These are phyloP conservation scores for Babesia divergens DNA, from an alignment of 169 alveolate species.

Conservation along the genomic window DNA sequence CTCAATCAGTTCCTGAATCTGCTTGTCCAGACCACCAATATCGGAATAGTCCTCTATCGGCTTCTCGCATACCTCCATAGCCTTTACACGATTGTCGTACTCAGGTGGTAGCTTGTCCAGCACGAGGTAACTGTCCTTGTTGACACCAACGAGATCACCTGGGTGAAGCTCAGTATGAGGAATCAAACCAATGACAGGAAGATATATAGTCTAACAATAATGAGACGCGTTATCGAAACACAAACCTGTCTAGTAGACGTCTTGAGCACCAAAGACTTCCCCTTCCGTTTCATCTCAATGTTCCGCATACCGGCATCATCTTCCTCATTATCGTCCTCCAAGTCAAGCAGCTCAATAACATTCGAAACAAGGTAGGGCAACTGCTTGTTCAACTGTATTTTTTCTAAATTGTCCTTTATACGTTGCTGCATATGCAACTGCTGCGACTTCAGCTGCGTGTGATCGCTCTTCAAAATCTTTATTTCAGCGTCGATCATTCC, in stretches of 20 bases:
- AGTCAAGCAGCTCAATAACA: slow-evolving; percentile 89
- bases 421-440: slow-evolving; percentile 81
- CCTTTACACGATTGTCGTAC: slow-evolving; percentile 98
- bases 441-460: slow-evolving; percentile 85
- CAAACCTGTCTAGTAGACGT: slow-evolving; percentile 87
- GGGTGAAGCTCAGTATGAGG: slow-evolving; percentile 89
- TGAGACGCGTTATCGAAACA: not conserved
- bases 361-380: slow-evolving; percentile 99
- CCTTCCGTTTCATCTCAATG: slow-evolving; percentile 69
- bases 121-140: slow-evolving; percentile 96
- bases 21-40: slow-evolving; percentile 98
- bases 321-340: slow-evolving; percentile 69
- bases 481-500: slow-evolving; percentile 85
- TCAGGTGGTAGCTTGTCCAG: slow-evolving; percentile 99
- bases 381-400: slow-evolving; percentile 92
- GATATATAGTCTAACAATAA: slow-evolving; percentile 88
- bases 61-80: slow-evolving; percentile 99
- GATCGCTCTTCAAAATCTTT: slow-evolving; percentile 83
- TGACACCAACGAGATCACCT: slow-evolving; percentile 98
- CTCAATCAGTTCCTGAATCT: slow-evolving; percentile 97
- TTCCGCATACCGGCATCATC: slow-evolving; percentile 63
- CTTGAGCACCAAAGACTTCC: slow-evolving; percentile 86
- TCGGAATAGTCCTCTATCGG: slow-evolving; percentile 99
- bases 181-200: slow-evolving; percentile 98
- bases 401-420: slow-evolving; percentile 90